Percentiles rank a stretch among this genome's conserved stretches.
Evolutionary conservation across 495 filamentous ascomycete genomes (phyloP).

Genomic region (Xylaria telfairii): DNA sequence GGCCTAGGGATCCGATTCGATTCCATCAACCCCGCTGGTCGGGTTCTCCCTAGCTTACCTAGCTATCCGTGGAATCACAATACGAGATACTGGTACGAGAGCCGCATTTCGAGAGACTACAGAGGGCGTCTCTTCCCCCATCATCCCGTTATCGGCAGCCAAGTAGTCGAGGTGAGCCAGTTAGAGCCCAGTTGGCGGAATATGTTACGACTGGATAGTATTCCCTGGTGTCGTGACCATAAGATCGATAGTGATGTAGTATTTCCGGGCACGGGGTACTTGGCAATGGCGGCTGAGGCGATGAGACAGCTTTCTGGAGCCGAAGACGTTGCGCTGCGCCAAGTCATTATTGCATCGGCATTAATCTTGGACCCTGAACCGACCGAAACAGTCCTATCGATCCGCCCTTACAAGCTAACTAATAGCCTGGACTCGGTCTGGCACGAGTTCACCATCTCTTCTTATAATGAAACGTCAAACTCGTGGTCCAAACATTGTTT

Average conservation of each 20-base stretch:
- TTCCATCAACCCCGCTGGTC: constrained; percentile 28
- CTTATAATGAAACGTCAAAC: constrained; percentile 32
- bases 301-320: constrained; percentile 16
- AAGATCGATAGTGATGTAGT: constrained; percentile 45
- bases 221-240: constrained; percentile 59
- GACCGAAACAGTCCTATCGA: constrained; percentile 45
- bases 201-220: constrained; percentile 47
- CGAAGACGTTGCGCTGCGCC: constrained; percentile 34
- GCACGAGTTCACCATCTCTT: constrained; percentile 52
- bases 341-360: constrained; percentile 37
- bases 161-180: constrained; percentile 46
- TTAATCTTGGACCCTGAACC: constrained; percentile 43
- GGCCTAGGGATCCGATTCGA: constrained; percentile 29
- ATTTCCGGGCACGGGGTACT: constrained; percentile 55
- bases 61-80: constrained; percentile 55
- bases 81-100: constrained; percentile 52
- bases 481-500: constrained; percentile 50
- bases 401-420: constrained; percentile 40
- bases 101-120: constrained; percentile 48
- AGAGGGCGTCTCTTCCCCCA: constrained; percentile 47
- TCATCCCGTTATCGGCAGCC: constrained; percentile 56
- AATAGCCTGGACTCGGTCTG: constrained; percentile 42
- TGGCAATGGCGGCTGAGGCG: constrained; percentile 58
- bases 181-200: constrained; percentile 60
- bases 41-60: constrained; percentile 49